A percentile compares a stretch with the other conserved stretches of the same genome.
These are phyloP conservation scores for Ophiosphaerella narmari DNA, from an alignment of 2,329 filamentous ascomycete genomes.

Conservation along the genomic window DNA sequence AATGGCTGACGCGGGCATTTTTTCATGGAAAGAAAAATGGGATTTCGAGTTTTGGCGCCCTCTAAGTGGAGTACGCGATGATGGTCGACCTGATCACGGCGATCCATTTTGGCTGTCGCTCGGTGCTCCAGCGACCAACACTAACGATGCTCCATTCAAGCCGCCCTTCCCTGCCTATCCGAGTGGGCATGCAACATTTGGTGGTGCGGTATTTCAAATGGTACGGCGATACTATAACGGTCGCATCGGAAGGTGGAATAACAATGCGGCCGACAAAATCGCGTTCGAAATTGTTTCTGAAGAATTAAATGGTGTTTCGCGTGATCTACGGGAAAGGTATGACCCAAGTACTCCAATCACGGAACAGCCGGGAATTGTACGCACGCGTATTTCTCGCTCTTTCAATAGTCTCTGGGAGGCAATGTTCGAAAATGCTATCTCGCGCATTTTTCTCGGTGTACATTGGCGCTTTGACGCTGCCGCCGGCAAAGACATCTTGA, in stretches of 20 bases:
- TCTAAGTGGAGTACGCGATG: conserved; percentile 30
- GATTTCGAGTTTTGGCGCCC: conserved; percentile 38
- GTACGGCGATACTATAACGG: conserved; percentile 31
- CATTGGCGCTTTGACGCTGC: conserved; percentile 38
- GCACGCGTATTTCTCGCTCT: conserved; percentile 20
- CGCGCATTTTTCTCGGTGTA: conserved; percentile 32
- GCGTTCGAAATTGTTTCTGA: conserved; percentile 27
- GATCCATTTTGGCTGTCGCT: conserved; percentile 31
- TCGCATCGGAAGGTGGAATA: conserved; percentile 20
- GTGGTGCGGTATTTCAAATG: conserved; percentile 27
- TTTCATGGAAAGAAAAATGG: conserved; percentile 37
- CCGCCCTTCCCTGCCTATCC: conserved; percentile 34
- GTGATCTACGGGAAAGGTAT: conserved; percentile 29
- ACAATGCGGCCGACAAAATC: conserved; percentile 26
- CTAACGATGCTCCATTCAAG: conserved; percentile 28
- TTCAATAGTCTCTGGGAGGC: conserved; percentile 31
- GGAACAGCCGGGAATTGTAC: conserved; percentile 31
- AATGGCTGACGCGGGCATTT: conserved; percentile 33
- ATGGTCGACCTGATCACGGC: conserved; percentile 10
- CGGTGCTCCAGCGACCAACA: conserved; percentile 32
- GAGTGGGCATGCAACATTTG: conserved; percentile 34
- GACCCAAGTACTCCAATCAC: conserved; percentile 24
- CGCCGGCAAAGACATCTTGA: conserved; percentile 20
- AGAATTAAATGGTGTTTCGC: conserved; percentile 30
- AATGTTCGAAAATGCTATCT: conserved; percentile 36